These are phyloP conservation scores for Pseudomassariella vexata DNA, from an alignment of 2,329 filamentous ascomycete species.

Conservation along the genomic window DNA sequence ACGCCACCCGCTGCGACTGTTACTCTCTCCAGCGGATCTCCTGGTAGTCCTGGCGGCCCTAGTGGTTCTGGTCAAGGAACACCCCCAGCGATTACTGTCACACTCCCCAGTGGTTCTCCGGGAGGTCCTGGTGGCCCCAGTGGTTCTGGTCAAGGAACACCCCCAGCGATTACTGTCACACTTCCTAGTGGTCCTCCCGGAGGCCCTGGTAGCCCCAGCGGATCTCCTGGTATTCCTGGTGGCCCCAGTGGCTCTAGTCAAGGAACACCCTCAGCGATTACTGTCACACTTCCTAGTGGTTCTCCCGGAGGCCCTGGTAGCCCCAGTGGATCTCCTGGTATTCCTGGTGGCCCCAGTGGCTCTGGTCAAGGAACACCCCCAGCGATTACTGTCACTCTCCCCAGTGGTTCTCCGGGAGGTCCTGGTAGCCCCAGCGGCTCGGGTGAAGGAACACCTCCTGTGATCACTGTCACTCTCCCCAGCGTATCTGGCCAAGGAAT, in stretches of 20 bases:
- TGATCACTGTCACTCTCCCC: conserved; percentile 1
- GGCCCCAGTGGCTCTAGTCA: too few relatives aligned
- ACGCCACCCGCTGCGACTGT: too few relatives aligned
- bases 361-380: background rate
- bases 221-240: background rate
- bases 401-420: background rate
- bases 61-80: background rate
- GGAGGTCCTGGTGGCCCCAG: too few relatives aligned
- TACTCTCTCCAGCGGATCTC: too few relatives aligned
- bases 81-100: conserved; percentile 2
- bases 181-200: too few relatives aligned
- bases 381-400: too few relatives aligned
- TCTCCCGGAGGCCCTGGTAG: conserved; percentile 1
- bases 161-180: too few relatives aligned
- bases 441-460: background rate
- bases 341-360: conserved; percentile 3
- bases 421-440: background rate
- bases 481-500: background rate
- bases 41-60: conserved; percentile 3
- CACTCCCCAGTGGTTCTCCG: conserved; percentile 1
- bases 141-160: too few relatives aligned
- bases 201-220: conserved; percentile 4
- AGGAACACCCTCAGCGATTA: too few relatives aligned
- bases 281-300: too few relatives aligned
- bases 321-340: background rate